phyloP scores from a whole-genome alignment of 257 asterid species.

The Scutellaria baicalensis region DNA sequence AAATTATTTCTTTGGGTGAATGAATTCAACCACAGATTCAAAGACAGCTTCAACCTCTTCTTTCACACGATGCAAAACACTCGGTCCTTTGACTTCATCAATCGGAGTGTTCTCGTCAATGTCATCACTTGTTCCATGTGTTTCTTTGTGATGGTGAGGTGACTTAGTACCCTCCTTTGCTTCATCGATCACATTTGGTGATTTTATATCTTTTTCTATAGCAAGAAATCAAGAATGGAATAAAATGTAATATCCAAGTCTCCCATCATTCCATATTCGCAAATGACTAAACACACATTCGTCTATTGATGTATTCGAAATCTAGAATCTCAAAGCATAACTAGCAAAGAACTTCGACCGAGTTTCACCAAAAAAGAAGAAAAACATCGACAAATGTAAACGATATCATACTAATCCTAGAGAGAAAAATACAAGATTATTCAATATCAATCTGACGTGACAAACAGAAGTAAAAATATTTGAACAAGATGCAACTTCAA shows the following conservation, averaged over 20 bases:
- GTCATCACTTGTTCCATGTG: constrained; percentile 72
- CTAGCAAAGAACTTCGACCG: background rate
- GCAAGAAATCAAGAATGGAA: background rate
- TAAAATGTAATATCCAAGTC: background rate
- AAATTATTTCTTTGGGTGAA: constrained; percentile 43
- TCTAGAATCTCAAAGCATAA: background rate
- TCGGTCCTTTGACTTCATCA: constrained; percentile 73
- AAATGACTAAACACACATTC: background rate
- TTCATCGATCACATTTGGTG: constrained; percentile 24
- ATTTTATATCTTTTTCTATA: constrained; percentile 29
- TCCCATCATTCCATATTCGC: background rate
- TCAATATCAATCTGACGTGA: background rate
- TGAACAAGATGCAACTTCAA: background rate
- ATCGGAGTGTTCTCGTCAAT: constrained; percentile 55
- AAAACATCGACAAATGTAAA: no score
- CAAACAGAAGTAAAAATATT: background rate
- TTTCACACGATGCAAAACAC: constrained; percentile 58
- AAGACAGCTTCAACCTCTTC: constrained; percentile 89
- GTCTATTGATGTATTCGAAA: background rate
- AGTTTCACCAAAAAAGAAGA: no score
- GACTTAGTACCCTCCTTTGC: constrained; percentile 31
- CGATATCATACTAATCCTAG: background rate
- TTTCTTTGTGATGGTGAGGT: constrained; percentile 53
- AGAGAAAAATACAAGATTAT: background rate
- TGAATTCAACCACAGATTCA: constrained; percentile 42